Percentiles rank a stretch among this genome's conserved stretches.
These are phyloP conservation scores for Malassezia psittaci DNA, from an alignment of 1,284 basidiomycete genomes.

Conservation along the genomic window DNA sequence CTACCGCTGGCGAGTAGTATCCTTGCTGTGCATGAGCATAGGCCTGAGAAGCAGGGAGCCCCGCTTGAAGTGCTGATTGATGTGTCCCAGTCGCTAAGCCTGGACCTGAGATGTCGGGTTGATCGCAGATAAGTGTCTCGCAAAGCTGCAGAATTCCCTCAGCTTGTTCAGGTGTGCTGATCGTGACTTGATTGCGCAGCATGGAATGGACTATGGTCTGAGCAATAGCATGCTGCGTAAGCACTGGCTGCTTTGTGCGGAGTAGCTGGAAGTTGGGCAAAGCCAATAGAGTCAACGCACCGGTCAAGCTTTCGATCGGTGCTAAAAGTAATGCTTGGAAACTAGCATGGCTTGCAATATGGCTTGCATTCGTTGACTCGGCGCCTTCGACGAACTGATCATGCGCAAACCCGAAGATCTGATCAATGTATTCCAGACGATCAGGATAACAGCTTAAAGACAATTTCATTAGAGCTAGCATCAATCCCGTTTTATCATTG, in stretches of 20 bases:
- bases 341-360: slow-evolving; percentile 25
- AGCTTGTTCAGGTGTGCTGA: slow-evolving; percentile 43
- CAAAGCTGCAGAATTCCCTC: slow-evolving; percentile 42
- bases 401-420: slow-evolving; percentile 42
- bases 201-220: slow-evolving; percentile 42
- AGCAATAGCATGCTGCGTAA: slow-evolving; percentile 39
- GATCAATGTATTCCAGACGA: slow-evolving; percentile 46
- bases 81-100: slow-evolving; percentile 20
- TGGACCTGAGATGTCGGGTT: slow-evolving; percentile 23
- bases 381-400: slow-evolving; percentile 18
- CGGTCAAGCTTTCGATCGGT: slow-evolving; percentile 40
- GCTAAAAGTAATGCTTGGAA: slow-evolving; percentile 40
- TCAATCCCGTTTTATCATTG: slow-evolving; percentile 40
- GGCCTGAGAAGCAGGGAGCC: slow-evolving; percentile 10
- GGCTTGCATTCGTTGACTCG: slow-evolving; percentile 28
- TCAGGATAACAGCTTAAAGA: slow-evolving; percentile 46
- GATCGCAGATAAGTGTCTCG: slow-evolving; percentile 35
- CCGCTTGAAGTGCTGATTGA: slow-evolving; percentile 16
- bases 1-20: neutral
- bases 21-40: neutral
- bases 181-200: slow-evolving; percentile 39
- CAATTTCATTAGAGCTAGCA: slow-evolving; percentile 41
- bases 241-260: slow-evolving; percentile 33
- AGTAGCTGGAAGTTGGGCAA: slow-evolving; percentile 37
- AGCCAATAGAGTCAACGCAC: slow-evolving; percentile 40